Percentiles rank a stretch among this genome's conserved stretches.
These are phyloP conservation scores for Corylus avellana DNA, from an alignment of 306 rosid genomes.

Conservation along the genomic window DNA sequence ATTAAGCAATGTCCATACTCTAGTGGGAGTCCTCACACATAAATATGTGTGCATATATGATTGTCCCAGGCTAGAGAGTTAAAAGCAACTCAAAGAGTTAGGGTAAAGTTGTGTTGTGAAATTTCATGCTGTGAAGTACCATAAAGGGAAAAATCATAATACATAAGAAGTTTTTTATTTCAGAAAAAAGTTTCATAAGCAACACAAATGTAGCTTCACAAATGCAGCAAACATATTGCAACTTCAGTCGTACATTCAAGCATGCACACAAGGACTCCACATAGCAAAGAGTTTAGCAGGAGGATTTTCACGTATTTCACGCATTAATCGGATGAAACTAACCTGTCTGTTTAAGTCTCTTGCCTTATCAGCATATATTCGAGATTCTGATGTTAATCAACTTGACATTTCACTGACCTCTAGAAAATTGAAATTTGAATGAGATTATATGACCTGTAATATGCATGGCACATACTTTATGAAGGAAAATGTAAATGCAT, in stretches of 20 bases:
- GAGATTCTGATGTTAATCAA: slow-evolving; percentile 92
- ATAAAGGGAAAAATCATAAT: neutral
- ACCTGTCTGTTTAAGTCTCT: slow-evolving; percentile 94
- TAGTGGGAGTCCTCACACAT: neutral
- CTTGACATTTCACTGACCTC: slow-evolving; percentile 99
- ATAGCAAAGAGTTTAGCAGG: neutral
- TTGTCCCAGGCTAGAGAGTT: neutral
- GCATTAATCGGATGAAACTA: slow-evolving; percentile 36
- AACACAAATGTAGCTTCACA: neutral
- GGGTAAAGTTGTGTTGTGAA: neutral
- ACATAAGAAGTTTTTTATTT: neutral
- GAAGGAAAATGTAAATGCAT: slow-evolving; percentile 13
- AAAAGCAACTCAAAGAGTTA: neutral
- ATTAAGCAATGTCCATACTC: neutral
- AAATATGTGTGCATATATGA: neutral
- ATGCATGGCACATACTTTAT: neutral
- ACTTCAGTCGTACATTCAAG: slow-evolving; percentile 1
- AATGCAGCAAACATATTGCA: neutral
- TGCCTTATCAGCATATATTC: slow-evolving; percentile 91
- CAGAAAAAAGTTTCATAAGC: neutral
- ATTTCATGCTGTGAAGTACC: neutral
- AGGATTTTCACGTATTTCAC: slow-evolving; percentile 6
- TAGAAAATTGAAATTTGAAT: slow-evolving; percentile 49
- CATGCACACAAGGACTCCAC: slow-evolving; percentile 1
- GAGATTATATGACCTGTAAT: slow-evolving; percentile 17